Percentiles rank a stretch among this genome's conserved stretches.
phyloP scores from a whole-genome alignment of 306 rosid species.

The Lithocarpus polystachyus region DNA sequence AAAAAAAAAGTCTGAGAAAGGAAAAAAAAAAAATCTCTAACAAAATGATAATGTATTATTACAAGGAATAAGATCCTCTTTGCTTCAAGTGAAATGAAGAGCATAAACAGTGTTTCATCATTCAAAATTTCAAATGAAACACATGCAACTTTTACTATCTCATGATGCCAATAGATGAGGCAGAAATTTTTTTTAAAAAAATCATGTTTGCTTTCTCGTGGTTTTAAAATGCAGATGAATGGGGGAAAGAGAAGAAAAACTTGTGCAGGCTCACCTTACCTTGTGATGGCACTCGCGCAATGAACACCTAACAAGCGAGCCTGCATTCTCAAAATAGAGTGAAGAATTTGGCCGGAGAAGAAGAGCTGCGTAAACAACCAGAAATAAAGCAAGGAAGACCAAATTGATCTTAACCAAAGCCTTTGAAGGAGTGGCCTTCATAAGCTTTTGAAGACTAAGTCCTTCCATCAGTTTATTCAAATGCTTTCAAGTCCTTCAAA shows the following conservation, averaged over 20 bases:
- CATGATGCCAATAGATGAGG: no score
- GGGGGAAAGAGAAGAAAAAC: neutral
- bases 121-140: no score
- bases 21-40: no score
- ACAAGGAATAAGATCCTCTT: no score
- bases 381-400: conserved; percentile 58
- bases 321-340: conserved; percentile 61
- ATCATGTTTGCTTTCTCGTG: neutral
- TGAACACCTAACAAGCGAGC: conserved; percentile 71
- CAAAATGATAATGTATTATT: no score
- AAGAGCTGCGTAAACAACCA: conserved; percentile 52
- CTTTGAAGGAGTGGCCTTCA: conserved; percentile 61
- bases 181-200: no score
- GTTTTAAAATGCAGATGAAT: neutral
- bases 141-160: no score
- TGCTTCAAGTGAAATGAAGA: no score
- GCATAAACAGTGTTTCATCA: no score
- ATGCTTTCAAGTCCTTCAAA: conserved; percentile 16
- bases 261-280: conserved; percentile 83
- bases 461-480: conserved; percentile 32
- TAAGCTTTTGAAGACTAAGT: conserved; percentile 42
- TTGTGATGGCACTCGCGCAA: conserved; percentile 76
- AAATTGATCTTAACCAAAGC: conserved; percentile 73
- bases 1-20: neutral
- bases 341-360: conserved; percentile 82